Conservation (phyloP, 176 grass and related monocot species). For the Musa itinerans region DNA sequence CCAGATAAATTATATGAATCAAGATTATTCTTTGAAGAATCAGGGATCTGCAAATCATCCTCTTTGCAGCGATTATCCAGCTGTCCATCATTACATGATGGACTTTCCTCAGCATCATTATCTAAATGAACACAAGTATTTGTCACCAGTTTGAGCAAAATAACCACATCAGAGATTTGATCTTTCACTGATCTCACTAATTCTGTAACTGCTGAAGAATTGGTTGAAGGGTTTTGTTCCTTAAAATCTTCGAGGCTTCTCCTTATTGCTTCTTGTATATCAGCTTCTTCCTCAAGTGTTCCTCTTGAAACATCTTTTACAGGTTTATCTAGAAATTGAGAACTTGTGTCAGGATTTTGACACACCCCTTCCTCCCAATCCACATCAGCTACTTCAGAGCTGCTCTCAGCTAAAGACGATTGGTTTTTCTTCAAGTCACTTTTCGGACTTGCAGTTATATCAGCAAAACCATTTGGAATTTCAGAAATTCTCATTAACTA, state of each 20-base stretch:
- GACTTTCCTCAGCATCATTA: slow-evolving; percentile 14
- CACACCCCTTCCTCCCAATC: slow-evolving; percentile 69
- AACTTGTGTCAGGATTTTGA: slow-evolving; percentile 44
- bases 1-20: slow-evolving; percentile 24
- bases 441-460: slow-evolving; percentile 5
- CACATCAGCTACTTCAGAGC: slow-evolving; percentile 35
- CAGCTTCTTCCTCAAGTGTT: slow-evolving; percentile 67
- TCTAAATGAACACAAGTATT: slow-evolving; percentile 12
- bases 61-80: slow-evolving; percentile 24
- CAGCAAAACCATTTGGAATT: slow-evolving; percentile 14
- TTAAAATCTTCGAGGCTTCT: slow-evolving; percentile 64
- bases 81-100: slow-evolving; percentile 10
- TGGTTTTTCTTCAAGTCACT: slow-evolving; percentile 24
- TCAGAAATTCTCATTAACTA: slow-evolving; percentile 31
- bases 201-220: slow-evolving; percentile 16
- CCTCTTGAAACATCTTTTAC: slow-evolving; percentile 44
- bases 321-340: slow-evolving; percentile 32
- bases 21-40: neutral
- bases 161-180: slow-evolving; percentile 14
- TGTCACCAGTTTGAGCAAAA: slow-evolving; percentile 15
- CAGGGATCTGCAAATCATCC: slow-evolving; percentile 17
- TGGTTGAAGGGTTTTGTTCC: slow-evolving; percentile 27
- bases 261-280: slow-evolving; percentile 87
- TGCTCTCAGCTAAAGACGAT: slow-evolving; percentile 33
- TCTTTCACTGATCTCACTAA: neutral